A percentile compares a stretch with the other conserved stretches of the same genome.
These are phyloP conservation scores for Myriosclerotinia duriaeana DNA, from an alignment of 2,329 filamentous ascomycete species.

Conservation along the genomic window DNA sequence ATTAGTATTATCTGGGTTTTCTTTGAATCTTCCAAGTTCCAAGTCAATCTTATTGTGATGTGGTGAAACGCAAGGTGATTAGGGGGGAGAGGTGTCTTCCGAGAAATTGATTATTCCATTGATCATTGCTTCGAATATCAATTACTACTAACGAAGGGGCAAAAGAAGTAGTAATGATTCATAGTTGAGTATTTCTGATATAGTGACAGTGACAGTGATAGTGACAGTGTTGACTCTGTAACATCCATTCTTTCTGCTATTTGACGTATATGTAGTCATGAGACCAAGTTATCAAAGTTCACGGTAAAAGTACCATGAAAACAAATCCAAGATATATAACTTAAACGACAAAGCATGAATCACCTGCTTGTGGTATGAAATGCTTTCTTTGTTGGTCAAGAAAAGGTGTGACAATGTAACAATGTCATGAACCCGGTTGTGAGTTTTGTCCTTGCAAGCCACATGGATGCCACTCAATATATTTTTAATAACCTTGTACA, in stretches of 20 bases:
- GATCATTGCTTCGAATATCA: background rate
- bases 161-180: background rate
- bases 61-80: constrained; percentile 1
- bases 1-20: background rate
- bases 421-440: constrained; percentile 6
- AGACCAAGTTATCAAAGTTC: background rate
- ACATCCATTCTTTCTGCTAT: background rate
- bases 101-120: background rate
- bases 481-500: constrained; percentile 28
- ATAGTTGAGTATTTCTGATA: background rate
- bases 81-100: background rate
- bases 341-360: constrained; percentile 14
- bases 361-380: constrained; percentile 6
- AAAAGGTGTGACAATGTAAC: background rate
- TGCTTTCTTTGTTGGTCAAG: background rate
- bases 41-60: background rate
- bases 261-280: background rate
- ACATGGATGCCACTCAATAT: constrained; percentile 20
- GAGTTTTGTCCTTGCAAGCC: constrained; percentile 16
- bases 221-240: background rate
- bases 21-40: background rate
- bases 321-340: background rate
- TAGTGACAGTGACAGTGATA: background rate
- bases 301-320: background rate
- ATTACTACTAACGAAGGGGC: background rate